A percentile compares a stretch with the other conserved stretches of the same genome.
Evolutionary conservation across 257 asterid species (phyloP).

Genomic region (Verbena officinalis): DNA sequence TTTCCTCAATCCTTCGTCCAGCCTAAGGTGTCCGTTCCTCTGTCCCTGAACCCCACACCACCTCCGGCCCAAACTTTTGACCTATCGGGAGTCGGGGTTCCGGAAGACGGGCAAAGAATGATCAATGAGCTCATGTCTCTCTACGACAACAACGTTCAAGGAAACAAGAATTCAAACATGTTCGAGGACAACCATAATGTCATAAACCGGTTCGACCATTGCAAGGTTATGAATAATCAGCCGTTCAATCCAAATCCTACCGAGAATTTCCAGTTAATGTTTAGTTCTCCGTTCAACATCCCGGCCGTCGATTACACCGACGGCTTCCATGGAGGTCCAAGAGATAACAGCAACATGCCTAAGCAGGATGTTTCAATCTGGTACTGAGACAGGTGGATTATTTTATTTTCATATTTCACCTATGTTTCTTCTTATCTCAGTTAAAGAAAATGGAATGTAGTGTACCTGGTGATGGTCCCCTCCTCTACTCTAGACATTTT

Average conservation of each 20-base stretch:
- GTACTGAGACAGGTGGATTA: conserved; percentile 39
- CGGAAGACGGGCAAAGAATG: conserved; percentile 68
- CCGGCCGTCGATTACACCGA: conserved; percentile 45
- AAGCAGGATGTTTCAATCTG: conserved; percentile 65
- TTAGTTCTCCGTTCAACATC: conserved; percentile 62
- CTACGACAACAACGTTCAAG: conserved; percentile 46
- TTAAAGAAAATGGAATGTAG: conserved; percentile 4
- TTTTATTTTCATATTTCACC: conserved; percentile 16
- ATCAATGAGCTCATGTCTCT: conserved; percentile 59
- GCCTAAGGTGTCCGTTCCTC: conserved; percentile 29
- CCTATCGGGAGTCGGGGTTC: conserved; percentile 54
- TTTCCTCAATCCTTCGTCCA: conserved; percentile 54
- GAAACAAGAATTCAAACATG: conserved; percentile 32
- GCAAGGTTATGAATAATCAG: conserved; percentile 40
- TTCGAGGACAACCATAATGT: conserved; percentile 46
- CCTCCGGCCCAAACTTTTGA: conserved; percentile 40
- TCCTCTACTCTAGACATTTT: conserved; percentile 20
- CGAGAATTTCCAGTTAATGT: conserved; percentile 57
- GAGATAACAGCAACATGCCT: conserved; percentile 44
- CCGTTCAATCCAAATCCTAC: conserved; percentile 46
- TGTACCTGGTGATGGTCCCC: conserved; percentile 24
- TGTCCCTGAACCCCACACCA: conserved; percentile 29
- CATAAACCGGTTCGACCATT: conserved; percentile 42
- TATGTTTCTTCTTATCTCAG: conserved; percentile 13
- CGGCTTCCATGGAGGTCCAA: conserved; percentile 39